Base-by-base conservation (phyloP, 331 rosid species). In the Stylosanthes scabra region DNA sequence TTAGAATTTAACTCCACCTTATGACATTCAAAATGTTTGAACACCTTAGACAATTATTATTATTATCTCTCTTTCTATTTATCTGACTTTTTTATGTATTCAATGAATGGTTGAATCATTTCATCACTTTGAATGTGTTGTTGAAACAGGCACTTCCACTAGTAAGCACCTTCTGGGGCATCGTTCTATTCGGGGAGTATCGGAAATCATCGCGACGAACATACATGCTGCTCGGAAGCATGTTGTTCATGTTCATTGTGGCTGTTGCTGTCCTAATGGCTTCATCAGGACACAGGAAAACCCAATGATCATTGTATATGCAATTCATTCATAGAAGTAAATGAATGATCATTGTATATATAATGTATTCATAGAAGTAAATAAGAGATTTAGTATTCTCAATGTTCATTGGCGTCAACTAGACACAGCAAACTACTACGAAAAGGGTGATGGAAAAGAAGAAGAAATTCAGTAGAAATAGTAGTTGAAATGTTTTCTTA, bases 111-210 rank as follows among this genome's bases (percentile, higher is more conserved):
- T 12, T 31, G 47, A 75, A 51, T 60, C 31, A 74, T 14, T 50
- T 68, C 25, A 51, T 59, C 15, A 56, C 34, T 68, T 59, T 80
- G 63, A 45, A 54, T 67, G 9, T 76, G 62, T 59, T 70, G 52
- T n/a, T 64, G 9, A 75, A 66, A 49, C 91, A 89, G 98, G 96
- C 97, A 59, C 89, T 93, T 86, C 98, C 98, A 37, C 93, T 91
- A 1, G 97, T 91, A 84, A 85, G 95, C 90, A 93, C 98, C 4
- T 93, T 93, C 27, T 91, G 98, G 98, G 98, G 94, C 6, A 78
- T 93, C 2, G 25, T 86, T 57, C 49, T 93, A 67, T 91, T 93
- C 76, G 98, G 98, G 44, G 97, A 93, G 62, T 91, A 89, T 77
- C 69, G 93, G 27, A 89, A 58, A 88, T 93, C 97, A 5, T 93